Base-by-base conservation (phyloP, 1,284 basidiomycete genomes). In the Cutaneotrichosporon curvatum region DNA sequence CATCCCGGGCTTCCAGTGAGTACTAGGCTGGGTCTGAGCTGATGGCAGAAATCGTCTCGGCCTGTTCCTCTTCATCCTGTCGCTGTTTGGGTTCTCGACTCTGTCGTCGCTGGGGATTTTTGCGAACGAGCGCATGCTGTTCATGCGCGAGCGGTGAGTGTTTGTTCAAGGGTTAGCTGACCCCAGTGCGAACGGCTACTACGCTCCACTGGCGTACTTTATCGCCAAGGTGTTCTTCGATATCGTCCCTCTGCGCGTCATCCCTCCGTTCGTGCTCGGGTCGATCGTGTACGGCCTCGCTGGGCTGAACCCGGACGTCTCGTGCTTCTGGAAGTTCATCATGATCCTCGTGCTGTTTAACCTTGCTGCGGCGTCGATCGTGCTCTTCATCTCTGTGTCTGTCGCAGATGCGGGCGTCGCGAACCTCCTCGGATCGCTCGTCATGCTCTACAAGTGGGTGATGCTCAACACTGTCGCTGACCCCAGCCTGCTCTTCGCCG, bases 291-390 rank as follows among this genome's bases (percentile, higher is more conserved):
- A 98, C 63, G 74, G 86, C 9, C 80, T 95, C 7, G 88, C 96
- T 3, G 94, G 94, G 8, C 81, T 98, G 34, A 92, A 97, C 14
- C 86, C 89, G 1, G 84, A 82, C 6, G 84, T 96, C 4, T 75
- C 80, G 0, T 82, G 81, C 15, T 97, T 96, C 76, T 97, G 94
- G 92, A 95, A 95, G 73, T 97, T 97, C 75, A 83, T 96, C 73
- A 81, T 98, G 56, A 85, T 83, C 2, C 79, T 97, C 23, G 88
- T 98, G 11, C 72, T 96, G 35, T 97, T 97, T 81, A 97, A 96
- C 73, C 74, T 97, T 49, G 85, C 90, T 0, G 91, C 92, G 1
- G 88, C 89, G 18, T 87, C 84, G 59, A 85, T 92, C 37, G 85
- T 97, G 32, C 75, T 98, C 7, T 81, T 91, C 70, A 77, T 98